phyloP scores from a whole-genome alignment of 148 eudicot species.

The Beta vulgaris region DNA sequence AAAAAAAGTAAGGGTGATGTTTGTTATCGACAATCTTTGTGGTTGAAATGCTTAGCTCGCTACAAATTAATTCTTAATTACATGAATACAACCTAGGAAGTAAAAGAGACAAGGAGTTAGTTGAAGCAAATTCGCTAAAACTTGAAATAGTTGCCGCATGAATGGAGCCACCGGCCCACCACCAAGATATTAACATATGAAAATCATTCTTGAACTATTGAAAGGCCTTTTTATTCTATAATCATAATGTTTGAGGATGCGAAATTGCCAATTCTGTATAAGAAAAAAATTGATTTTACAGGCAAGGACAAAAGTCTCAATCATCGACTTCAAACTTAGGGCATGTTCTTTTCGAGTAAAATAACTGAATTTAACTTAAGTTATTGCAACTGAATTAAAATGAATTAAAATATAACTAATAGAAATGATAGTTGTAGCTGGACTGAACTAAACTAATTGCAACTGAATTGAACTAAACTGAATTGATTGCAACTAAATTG shows the following conservation, averaged over 20 bases:
- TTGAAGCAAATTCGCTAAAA: conserved; percentile 1
- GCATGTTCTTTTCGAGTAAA: no score
- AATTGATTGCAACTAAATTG: no score
- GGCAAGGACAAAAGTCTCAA: no score
- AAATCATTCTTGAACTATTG: neutral
- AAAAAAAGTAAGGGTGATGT: conserved; percentile 13
- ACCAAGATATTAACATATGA: neutral
- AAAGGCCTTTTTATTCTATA: neutral
- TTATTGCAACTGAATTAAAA: no score
- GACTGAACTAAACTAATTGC: no score
- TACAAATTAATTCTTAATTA: neutral
- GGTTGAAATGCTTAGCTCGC: conserved; percentile 8
- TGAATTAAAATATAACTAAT: no score
- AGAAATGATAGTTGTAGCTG: no score
- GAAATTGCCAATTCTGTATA: no score
- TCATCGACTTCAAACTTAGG: no score
- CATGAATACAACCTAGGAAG: conserved; percentile 12
- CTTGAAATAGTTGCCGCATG: conserved; percentile 6
- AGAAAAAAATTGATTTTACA: no score
- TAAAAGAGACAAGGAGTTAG: conserved; percentile 13
- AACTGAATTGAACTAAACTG: no score
- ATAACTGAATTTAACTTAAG: no score
- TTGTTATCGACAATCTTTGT: neutral
- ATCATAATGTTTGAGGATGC: neutral
- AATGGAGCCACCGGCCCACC: conserved; percentile 15